A percentile compares a stretch with the other conserved stretches of the same genome.
Evolutionary conservation across 2,329 filamentous ascomycete species (phyloP).

Genomic region (Exophiala mesophila): DNA sequence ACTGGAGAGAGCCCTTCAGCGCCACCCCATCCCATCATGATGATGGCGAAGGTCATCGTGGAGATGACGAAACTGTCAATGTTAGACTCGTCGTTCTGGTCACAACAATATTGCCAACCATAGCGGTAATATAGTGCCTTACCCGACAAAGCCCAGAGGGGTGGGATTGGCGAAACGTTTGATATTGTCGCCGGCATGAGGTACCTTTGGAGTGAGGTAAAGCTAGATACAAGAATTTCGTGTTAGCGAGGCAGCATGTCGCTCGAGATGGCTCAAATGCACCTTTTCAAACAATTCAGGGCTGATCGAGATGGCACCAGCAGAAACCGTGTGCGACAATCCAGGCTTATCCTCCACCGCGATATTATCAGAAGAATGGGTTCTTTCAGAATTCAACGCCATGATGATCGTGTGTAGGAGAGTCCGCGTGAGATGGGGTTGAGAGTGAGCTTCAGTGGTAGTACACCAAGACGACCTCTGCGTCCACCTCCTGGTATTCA

Average conservation of each 20-base stretch:
- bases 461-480: no score
- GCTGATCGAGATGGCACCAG: constrained; percentile 22
- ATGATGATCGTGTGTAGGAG: constrained; percentile 14
- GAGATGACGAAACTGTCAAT: constrained; percentile 23
- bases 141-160: constrained; percentile 25
- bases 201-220: constrained; percentile 25
- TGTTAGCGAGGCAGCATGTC: not conserved
- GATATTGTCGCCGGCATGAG: constrained; percentile 23
- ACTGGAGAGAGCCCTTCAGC: constrained; percentile 20
- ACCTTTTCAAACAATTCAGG: constrained; percentile 25
- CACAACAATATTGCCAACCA: not conserved
- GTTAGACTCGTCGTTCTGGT: not conserved
- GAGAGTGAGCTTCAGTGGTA: no score
- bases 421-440: not conserved
- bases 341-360: constrained; percentile 15
- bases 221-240: constrained; percentile 10
- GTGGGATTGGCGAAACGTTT: constrained; percentile 25
- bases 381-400: constrained; percentile 10
- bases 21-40: constrained; percentile 26
- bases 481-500: no score
- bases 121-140: not conserved
- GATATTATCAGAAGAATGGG: constrained; percentile 14
- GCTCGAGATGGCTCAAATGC: not conserved
- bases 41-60: constrained; percentile 24
- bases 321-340: constrained; percentile 18